These are phyloP conservation scores for Cucumis sativus DNA, from an alignment of 306 rosid species.

Conservation along the genomic window DNA sequence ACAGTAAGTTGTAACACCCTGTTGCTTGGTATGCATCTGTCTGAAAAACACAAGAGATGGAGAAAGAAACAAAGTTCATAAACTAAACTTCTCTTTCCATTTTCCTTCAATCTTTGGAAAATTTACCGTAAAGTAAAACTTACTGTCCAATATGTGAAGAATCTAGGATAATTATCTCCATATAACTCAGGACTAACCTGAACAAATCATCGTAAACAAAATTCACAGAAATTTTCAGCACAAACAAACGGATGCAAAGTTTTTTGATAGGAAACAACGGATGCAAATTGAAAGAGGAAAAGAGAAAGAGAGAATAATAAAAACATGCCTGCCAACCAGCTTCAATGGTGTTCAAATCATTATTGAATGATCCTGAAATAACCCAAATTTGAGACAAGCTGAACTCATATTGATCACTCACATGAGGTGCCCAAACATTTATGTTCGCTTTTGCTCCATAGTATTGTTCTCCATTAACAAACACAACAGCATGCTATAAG, in stretches of 20 bases:
- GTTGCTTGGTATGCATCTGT: slow-evolving; percentile 96
- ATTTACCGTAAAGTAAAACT: slow-evolving; percentile 17
- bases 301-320: neutral
- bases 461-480: slow-evolving; percentile 86
- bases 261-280: too few relatives aligned
- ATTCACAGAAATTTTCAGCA: neutral
- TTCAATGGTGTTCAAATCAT: slow-evolving; percentile 89
- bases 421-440: slow-evolving; percentile 80
- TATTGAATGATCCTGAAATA: slow-evolving; percentile 84
- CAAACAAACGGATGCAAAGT: neutral
- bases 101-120: neutral
- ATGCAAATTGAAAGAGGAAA: neutral
- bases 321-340: slow-evolving; percentile 98
- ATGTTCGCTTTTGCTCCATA: slow-evolving; percentile 94
- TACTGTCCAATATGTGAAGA: slow-evolving; percentile 98
- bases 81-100: neutral
- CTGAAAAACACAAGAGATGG: slow-evolving; percentile 21
- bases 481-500: slow-evolving; percentile 87
- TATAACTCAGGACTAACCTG: slow-evolving; percentile 97
- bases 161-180: slow-evolving; percentile 89
- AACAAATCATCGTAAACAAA: neutral
- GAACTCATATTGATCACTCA: slow-evolving; percentile 69
- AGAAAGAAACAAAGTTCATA: neutral
- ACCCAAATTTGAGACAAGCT: slow-evolving; percentile 97
- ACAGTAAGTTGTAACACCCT: slow-evolving; percentile 91